These are phyloP conservation scores for Kodamaea ohmeri DNA, from an alignment of 1,139 yeast genomes.

Conservation along the genomic window DNA sequence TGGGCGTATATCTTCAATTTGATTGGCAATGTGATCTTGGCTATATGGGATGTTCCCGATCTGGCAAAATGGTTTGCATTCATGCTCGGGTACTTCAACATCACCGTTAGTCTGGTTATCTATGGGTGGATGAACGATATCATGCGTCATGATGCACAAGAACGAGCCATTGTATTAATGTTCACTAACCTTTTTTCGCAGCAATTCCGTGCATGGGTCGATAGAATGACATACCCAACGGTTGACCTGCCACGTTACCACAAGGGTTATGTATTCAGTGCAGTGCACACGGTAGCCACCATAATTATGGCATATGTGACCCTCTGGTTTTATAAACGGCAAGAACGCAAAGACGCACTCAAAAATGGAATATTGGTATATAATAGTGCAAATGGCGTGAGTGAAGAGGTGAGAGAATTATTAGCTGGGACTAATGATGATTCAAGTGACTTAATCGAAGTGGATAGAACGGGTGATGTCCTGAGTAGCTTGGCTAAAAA, in stretches of 20 bases:
- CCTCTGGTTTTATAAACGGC: conserved; percentile 53
- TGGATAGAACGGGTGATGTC: too few relatives aligned
- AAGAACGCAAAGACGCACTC: conserved; percentile 49
- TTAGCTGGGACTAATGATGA: background rate
- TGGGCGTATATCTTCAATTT: conserved; percentile 48
- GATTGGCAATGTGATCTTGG: conserved; percentile 39
- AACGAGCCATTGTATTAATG: conserved; percentile 37
- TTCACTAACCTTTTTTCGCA: conserved; percentile 39
- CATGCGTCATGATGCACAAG: conserved; percentile 32
- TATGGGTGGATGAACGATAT: conserved; percentile 45
- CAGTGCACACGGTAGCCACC: conserved; percentile 49
- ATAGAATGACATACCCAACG: conserved; percentile 19
- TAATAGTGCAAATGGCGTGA: conserved; percentile 9
- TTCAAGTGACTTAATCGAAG: background rate
- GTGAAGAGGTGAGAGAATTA: conserved; percentile 8
- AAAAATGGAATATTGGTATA: conserved; percentile 34
- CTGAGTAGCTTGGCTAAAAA: too few relatives aligned
- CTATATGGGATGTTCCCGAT: conserved; percentile 46
- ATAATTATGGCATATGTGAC: conserved; percentile 52
- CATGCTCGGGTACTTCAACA: conserved; percentile 42
- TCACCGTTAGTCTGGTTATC: conserved; percentile 38
- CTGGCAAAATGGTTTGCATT: conserved; percentile 48
- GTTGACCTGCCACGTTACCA: conserved; percentile 40
- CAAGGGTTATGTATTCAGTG: conserved; percentile 44
- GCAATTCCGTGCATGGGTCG: conserved; percentile 37